Evolutionary conservation across 176 grass and related monocot species (phyloP).

Genomic region (Oryza rufipogon): DNA sequence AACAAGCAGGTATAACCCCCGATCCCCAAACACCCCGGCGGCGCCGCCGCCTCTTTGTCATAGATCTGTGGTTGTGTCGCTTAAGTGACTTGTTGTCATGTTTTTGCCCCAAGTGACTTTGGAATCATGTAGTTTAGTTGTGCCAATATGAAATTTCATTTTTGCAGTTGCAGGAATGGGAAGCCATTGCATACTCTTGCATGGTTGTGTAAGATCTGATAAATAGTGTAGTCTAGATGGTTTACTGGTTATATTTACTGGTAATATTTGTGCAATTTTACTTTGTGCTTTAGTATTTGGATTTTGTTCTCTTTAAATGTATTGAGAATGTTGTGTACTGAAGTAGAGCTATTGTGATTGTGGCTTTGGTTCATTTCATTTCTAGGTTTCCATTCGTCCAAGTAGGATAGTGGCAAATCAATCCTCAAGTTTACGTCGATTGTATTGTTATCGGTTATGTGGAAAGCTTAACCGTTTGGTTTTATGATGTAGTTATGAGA

Average conservation of each 20-base stretch:
- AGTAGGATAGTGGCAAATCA: neutral
- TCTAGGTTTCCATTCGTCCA: neutral
- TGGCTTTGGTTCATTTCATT: neutral
- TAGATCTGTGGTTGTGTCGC: no score
- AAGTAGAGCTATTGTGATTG: neutral
- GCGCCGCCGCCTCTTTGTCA: no score
- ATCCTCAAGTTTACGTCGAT: neutral
- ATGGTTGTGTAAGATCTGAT: neutral
- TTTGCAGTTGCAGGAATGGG: neutral
- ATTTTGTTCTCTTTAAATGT: neutral
- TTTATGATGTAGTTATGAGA: neutral
- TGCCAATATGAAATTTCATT: neutral
- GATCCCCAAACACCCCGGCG: neutral
- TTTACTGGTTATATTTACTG: neutral
- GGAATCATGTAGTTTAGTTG: neutral
- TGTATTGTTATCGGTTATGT: neutral
- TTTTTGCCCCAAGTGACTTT: neutral
- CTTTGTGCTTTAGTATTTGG: neutral
- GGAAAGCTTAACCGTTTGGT: neutral
- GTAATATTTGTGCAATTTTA: neutral
- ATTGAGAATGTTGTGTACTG: neutral
- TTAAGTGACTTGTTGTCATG: neutral
- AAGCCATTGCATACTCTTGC: no score
- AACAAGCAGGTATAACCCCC: constrained; percentile 71
- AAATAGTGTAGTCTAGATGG: neutral